These are phyloP conservation scores for Anacardium occidentale DNA, from an alignment of 345 rosid genomes.

Conservation along the genomic window DNA sequence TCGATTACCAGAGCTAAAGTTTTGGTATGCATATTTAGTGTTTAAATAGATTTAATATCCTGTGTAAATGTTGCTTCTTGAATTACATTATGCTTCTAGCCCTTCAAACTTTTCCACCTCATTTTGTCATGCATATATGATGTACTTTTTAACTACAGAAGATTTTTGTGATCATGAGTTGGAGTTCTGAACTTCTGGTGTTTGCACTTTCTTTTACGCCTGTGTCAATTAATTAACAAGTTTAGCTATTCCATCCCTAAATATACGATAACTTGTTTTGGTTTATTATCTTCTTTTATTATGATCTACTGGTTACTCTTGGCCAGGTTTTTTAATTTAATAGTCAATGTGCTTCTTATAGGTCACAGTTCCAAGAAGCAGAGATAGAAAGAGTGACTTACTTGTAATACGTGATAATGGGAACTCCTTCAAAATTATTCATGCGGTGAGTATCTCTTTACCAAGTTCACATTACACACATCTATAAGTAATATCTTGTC, in stretches of 20 bases:
- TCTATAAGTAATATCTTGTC: background rate
- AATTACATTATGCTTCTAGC: background rate
- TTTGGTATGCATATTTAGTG: slow-evolving; percentile 43
- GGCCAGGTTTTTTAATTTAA: background rate
- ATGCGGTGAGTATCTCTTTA: slow-evolving; percentile 40
- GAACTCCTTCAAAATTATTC: slow-evolving; percentile 70
- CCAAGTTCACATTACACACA: background rate
- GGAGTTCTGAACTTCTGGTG: background rate
- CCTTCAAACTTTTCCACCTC: background rate
- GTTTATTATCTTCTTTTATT: background rate
- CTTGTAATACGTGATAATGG: slow-evolving; percentile 85
- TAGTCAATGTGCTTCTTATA: slow-evolving; percentile 19
- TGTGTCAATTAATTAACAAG: background rate
- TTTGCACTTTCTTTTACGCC: no score
- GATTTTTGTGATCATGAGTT: background rate
- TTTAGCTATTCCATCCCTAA: background rate
- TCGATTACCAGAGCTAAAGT: slow-evolving; percentile 95
- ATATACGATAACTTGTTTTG: background rate
- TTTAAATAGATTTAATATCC: background rate
- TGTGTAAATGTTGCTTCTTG: background rate
- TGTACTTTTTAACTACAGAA: no score
- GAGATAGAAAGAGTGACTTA: slow-evolving; percentile 81
- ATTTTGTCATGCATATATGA: no score
- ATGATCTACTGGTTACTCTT: background rate
- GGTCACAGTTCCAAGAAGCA: slow-evolving; percentile 79